These are phyloP conservation scores for Penicillium atrosanguineum DNA, from an alignment of 495 filamentous ascomycete species.

Conservation along the genomic window DNA sequence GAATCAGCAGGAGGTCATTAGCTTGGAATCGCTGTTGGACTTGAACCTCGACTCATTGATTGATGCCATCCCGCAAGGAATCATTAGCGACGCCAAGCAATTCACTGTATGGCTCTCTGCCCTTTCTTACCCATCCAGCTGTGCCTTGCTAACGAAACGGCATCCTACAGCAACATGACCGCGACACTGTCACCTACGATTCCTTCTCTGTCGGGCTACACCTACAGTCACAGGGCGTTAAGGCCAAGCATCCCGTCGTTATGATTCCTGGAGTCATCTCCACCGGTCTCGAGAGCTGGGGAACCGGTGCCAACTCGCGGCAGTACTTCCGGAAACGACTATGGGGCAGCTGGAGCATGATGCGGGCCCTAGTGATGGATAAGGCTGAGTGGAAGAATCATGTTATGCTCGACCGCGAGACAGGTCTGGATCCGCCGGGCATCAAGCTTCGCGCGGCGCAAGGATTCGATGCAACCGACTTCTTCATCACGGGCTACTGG, in stretches of 20 bases:
- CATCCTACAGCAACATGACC: slow-evolving; percentile 65
- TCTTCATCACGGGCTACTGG: slow-evolving; percentile 83
- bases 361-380: slow-evolving; percentile 88
- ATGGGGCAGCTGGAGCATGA: slow-evolving; percentile 99
- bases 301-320: slow-evolving; percentile 73
- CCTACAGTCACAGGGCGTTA: slow-evolving; percentile 74
- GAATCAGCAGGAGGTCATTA: slow-evolving; percentile 77
- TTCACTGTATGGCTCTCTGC: slow-evolving; percentile 58
- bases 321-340: slow-evolving; percentile 90
- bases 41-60: slow-evolving; percentile 80
- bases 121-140: background rate
- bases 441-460: slow-evolving; percentile 94
- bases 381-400: slow-evolving; percentile 94
- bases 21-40: slow-evolving; percentile 73
- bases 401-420: slow-evolving; percentile 91
- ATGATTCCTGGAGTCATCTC: slow-evolving; percentile 98
- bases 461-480: slow-evolving; percentile 98
- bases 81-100: slow-evolving; percentile 79
- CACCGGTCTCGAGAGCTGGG: slow-evolving; percentile 95
- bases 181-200: slow-evolving; percentile 86
- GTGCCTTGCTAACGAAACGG: slow-evolving; percentile 1
- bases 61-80: slow-evolving; percentile 77
- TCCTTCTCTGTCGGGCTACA: slow-evolving; percentile 87
- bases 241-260: slow-evolving; percentile 83
- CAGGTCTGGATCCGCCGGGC: slow-evolving; percentile 86